Evolutionary conservation across 257 asterid genomes (phyloP), one percentile per base, ranked within the genome.

Genomic region (Capsicum pubescens): DNA sequence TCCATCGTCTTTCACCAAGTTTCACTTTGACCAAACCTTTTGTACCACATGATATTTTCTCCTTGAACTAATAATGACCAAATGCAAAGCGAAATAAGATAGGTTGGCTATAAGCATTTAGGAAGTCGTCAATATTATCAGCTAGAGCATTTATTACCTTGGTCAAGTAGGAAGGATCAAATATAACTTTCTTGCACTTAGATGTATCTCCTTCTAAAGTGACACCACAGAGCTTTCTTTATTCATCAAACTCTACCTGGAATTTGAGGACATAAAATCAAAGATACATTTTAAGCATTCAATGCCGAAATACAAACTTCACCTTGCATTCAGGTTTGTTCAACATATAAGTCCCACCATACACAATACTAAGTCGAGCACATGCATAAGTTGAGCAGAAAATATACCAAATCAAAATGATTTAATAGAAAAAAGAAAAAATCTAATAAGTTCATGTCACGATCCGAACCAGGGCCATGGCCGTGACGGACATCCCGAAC

Each of bases 271-370:
- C 44, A 82, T 42, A 82, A 16, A 82, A 63, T 71, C 56, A 52
- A 82, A 63, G 54, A 15, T 16, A 57, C 21, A 54, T 56, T 80
- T 16, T 77, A n/a, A 39, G 19, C 12, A 0, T 48, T 64, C 26
- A 39, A 72, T 16, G 44, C 50, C 56, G 70, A 81, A 59, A 42
- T 74, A 16, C 57, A 39, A 69, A 83, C 79, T 81, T 54, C 71
- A 94, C 99, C 97, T 93, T 93, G 92, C 98, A 95, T 70, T 94
- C 97, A 46, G 97, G 98, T 86, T 95, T 95, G 86, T 82, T 91
- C 94, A 95, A 86, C 99, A 95, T 95, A 89, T 95, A 95, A 78
- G 99, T 95, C 89, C 99, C 99, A 86, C 99, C 99, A 88, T 94
- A 95, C 81, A 95, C 99, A 84, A 98, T 98, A 92, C 99, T 95